phyloP scores from a whole-genome alignment of 495 filamentous ascomycete species.

The Penicillium subrubescens region DNA sequence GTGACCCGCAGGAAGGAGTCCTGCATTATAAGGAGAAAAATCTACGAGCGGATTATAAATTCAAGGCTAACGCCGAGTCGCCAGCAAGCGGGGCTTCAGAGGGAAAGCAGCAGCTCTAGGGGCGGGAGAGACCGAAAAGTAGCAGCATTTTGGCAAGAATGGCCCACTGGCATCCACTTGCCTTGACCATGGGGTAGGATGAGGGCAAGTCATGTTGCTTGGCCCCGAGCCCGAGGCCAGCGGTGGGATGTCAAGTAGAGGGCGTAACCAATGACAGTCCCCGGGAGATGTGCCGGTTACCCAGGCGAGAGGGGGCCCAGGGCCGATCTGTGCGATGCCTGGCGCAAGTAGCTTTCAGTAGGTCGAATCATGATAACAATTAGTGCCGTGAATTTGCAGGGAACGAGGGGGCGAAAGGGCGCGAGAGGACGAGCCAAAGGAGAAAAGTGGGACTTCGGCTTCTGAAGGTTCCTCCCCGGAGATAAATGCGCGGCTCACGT shows the following conservation, averaged over 20 bases:
- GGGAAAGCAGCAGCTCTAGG: slow-evolving; percentile 8
- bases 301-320: slow-evolving; percentile 22
- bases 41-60: slow-evolving; percentile 25
- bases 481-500: slow-evolving; percentile 11
- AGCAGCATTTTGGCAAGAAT: slow-evolving; percentile 4
- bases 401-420: background rate
- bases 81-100: slow-evolving; percentile 14
- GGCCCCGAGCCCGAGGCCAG: background rate
- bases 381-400: background rate
- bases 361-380: background rate
- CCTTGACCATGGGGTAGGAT: slow-evolving; percentile 12
- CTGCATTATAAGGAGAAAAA: slow-evolving; percentile 9
- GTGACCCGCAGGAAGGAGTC: background rate
- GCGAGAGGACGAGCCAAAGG: background rate
- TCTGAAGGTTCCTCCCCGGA: slow-evolving; percentile 8
- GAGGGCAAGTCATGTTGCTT: slow-evolving; percentile 9
- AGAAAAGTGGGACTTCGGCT: slow-evolving; percentile 8
- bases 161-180: slow-evolving; percentile 23
- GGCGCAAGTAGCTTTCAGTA: background rate
- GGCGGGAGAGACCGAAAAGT: slow-evolving; percentile 23
- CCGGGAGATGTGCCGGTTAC: slow-evolving; percentile 23
- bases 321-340: slow-evolving; percentile 7
- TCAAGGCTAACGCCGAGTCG: slow-evolving; percentile 16
- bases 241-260: slow-evolving; percentile 5
- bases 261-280: slow-evolving; percentile 16